Conservation (phyloP, 257 asterid species). For the Ligustrum vulgare region DNA sequence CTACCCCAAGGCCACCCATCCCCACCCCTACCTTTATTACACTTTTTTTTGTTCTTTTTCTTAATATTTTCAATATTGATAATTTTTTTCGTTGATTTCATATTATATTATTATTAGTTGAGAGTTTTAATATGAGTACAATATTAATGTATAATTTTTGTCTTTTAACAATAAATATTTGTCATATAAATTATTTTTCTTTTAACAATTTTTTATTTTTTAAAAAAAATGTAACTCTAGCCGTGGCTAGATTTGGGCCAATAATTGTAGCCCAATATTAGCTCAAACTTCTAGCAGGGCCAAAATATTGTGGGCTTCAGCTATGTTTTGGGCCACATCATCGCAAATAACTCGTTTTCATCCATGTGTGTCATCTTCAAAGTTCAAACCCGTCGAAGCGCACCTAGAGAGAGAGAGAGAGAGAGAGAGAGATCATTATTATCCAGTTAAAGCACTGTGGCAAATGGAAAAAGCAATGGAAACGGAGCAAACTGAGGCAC, state of each 20-base stretch:
- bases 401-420: neutral
- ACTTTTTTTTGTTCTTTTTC: too few relatives aligned
- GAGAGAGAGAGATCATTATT: neutral
- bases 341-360: neutral
- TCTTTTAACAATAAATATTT: too few relatives aligned
- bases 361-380: neutral
- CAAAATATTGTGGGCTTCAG: neutral
- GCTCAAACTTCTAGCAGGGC: neutral
- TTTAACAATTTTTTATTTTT: too few relatives aligned
- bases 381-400: neutral
- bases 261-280: neutral
- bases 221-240: too few relatives aligned
- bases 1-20: too few relatives aligned
- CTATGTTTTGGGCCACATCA: neutral
- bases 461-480: neutral
- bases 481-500: constrained; percentile 2
- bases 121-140: too few relatives aligned
- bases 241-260: neutral
- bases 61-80: too few relatives aligned
- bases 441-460: neutral
- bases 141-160: too few relatives aligned
- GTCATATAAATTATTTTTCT: too few relatives aligned
- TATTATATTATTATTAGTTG: too few relatives aligned
- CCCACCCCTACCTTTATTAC: too few relatives aligned
- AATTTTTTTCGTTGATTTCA: too few relatives aligned